phyloP scores from a whole-genome alignment of 495 filamentous ascomycete genomes.

The Letharia lupina region DNA sequence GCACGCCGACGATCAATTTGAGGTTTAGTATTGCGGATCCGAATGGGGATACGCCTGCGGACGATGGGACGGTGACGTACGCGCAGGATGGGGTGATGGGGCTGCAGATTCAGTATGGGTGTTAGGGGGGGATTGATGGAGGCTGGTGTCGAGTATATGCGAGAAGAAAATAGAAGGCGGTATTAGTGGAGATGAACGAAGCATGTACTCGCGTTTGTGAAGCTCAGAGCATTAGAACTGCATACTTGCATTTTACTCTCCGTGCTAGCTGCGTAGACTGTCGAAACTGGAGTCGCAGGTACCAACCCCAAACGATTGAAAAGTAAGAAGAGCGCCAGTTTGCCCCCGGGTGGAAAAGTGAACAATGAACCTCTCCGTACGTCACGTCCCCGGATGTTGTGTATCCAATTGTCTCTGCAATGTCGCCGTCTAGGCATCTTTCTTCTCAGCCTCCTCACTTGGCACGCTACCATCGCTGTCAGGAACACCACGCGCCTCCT shows the following conservation, averaged over 20 bases:
- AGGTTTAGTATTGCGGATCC: too few relatives aligned
- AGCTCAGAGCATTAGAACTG: neutral
- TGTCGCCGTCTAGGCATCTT: neutral
- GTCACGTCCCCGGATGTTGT: neutral
- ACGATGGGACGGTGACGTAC: neutral
- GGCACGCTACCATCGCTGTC: constrained; percentile 1
- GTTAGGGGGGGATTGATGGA: too few relatives aligned
- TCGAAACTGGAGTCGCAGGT: neutral
- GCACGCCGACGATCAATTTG: too few relatives aligned
- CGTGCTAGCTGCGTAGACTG: neutral
- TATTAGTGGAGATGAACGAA: too few relatives aligned
- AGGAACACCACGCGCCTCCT: constrained; percentile 6
- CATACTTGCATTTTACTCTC: neutral
- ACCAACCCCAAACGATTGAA: too few relatives aligned
- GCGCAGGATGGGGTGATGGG: neutral
- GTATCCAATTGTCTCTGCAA: neutral
- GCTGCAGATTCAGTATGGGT: neutral
- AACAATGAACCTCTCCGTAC: too few relatives aligned
- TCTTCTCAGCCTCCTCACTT: neutral
- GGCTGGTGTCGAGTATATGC: too few relatives aligned
- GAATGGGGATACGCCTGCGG: neutral
- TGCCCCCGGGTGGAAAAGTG: too few relatives aligned
- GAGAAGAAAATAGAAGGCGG: too few relatives aligned
- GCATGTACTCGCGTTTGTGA: too few relatives aligned
- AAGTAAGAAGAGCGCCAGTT: neutral